Percentiles rank a stretch among this genome's conserved stretches.
These are phyloP conservation scores for Backusella liffmaniae DNA, from an alignment of 192 early-diverging fungal genomes.

Conservation along the genomic window DNA sequence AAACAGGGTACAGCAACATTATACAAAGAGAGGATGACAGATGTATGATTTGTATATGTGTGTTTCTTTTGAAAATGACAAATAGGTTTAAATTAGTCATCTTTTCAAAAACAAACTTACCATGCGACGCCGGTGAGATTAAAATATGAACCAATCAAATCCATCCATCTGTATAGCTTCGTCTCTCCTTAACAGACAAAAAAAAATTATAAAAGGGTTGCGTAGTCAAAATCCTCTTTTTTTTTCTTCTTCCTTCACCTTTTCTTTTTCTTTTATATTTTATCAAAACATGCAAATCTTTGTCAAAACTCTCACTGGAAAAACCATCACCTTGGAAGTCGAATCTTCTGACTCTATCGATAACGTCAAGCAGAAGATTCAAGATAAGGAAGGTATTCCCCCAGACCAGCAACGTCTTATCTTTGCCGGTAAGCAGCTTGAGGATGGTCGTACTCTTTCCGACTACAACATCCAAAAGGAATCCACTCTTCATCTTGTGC, in stretches of 20 bases:
- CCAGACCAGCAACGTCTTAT: slow-evolving; percentile 79
- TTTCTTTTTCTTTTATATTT: background rate
- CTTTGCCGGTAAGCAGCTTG: slow-evolving; percentile 76
- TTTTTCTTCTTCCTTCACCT: background rate
- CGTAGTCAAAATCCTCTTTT: background rate
- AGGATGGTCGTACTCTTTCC: slow-evolving; percentile 64
- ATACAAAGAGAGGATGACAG: too few species aligned
- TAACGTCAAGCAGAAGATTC: slow-evolving; percentile 88
- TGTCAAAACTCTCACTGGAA: slow-evolving; percentile 90
- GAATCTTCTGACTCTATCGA: slow-evolving; percentile 77
- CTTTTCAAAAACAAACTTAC: background rate
- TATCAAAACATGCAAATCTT: slow-evolving; percentile 40
- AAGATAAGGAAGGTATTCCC: slow-evolving; percentile 91
- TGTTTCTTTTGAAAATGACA: background rate
- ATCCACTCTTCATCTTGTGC: slow-evolving; percentile 12
- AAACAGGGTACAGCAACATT: background rate
- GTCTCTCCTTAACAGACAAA: background rate
- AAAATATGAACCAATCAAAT: slow-evolving; percentile 6
- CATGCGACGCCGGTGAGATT: background rate
- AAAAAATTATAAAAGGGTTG: background rate
- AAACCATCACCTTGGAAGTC: slow-evolving; percentile 94
- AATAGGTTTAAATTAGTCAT: background rate
- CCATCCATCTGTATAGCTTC: background rate
- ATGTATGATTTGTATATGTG: background rate
- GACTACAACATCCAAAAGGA: slow-evolving; percentile 76